phyloP scores from a whole-genome alignment of 768 basidiomycete species.

The Lanmaoa rubissima region DNA sequence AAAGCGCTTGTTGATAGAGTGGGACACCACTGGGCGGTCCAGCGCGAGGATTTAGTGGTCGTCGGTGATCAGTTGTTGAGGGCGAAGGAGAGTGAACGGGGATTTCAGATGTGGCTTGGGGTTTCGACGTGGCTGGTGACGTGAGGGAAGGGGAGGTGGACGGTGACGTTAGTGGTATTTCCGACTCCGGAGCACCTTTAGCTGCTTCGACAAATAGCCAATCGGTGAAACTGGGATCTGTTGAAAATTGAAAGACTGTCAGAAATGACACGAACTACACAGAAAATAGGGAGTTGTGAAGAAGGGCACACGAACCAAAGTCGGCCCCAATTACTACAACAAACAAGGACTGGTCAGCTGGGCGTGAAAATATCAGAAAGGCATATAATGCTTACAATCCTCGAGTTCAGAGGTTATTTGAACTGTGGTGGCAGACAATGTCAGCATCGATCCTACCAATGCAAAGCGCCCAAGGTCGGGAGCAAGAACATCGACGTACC shows the following conservation, averaged over 20 bases:
- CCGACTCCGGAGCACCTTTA: slow-evolving; percentile 60
- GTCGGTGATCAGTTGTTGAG: slow-evolving; percentile 22
- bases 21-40: slow-evolving; percentile 32
- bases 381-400: slow-evolving; percentile 52
- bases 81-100: slow-evolving; percentile 22
- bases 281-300: not conserved
- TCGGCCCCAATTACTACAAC: slow-evolving; percentile 71
- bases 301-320: slow-evolving; percentile 52
- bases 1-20: slow-evolving; percentile 74
- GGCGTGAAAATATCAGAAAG: not conserved
- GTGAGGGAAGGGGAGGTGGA: slow-evolving; percentile 25
- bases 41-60: slow-evolving; percentile 49
- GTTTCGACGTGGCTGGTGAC: slow-evolving; percentile 26
- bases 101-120: slow-evolving; percentile 30
- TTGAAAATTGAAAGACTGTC: slow-evolving; percentile 6
- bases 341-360: slow-evolving; percentile 11
- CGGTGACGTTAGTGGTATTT: slow-evolving; percentile 36
- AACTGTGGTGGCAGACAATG: slow-evolving; percentile 38
- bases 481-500: slow-evolving; percentile 41
- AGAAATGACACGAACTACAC: not conserved
- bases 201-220: slow-evolving; percentile 85
- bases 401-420: slow-evolving; percentile 88
- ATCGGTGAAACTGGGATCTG: slow-evolving; percentile 81
- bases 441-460: slow-evolving; percentile 1
- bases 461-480: not conserved